Evolutionary conservation across 1,139 yeast species (phyloP).

Genomic region (Debaryomycetaceae sp.): DNA sequence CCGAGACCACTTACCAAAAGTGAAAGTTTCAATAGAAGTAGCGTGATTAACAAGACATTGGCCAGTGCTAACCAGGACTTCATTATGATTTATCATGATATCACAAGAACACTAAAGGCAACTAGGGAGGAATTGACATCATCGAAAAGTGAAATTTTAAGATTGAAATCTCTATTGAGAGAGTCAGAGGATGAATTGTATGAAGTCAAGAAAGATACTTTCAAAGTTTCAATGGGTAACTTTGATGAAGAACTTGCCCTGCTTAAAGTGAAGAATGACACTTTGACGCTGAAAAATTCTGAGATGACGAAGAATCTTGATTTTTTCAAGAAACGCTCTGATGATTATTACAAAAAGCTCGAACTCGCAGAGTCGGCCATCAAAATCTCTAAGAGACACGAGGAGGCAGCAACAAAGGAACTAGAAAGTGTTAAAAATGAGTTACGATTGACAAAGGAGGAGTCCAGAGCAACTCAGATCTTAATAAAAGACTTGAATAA

Average conservation of each 20-base stretch:
- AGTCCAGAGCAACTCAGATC: constrained; percentile 56
- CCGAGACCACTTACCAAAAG: constrained; percentile 21
- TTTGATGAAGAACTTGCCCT: constrained; percentile 43
- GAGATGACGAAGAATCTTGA: constrained; percentile 55
- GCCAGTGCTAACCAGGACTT: constrained; percentile 43
- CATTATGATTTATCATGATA: constrained; percentile 53
- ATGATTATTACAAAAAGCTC: constrained; percentile 68
- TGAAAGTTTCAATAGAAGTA: constrained; percentile 38
- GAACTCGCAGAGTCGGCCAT: constrained; percentile 80
- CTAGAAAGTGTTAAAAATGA: constrained; percentile 53
- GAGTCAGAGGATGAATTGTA: constrained; percentile 48
- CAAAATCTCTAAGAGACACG: constrained; percentile 58
- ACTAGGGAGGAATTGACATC: constrained; percentile 49
- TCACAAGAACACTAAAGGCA: constrained; percentile 45
- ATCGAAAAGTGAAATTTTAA: constrained; percentile 50
- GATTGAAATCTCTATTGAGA: constrained; percentile 48
- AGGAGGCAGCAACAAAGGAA: constrained; percentile 53
- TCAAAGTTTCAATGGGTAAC: constrained; percentile 34
- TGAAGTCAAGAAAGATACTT: constrained; percentile 33
- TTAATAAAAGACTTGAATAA: constrained; percentile 55
- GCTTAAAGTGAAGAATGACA: constrained; percentile 50
- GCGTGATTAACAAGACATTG: constrained; percentile 24
- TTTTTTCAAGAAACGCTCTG: constrained; percentile 69
- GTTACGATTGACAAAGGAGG: constrained; percentile 53
- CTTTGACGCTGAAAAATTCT: constrained; percentile 44